Evolutionary conservation across 176 grass and related monocot species (phyloP).

Genomic region (sorghum (Sorghum bicolor)): Sorghum_bicolor_NCBIv3 NC_012873.2:58089001-58089500

Average conservation of each 20-base stretch:
- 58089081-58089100: too few species aligned
- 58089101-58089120: too few species aligned
- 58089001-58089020: not conserved
- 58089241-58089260: too few species aligned
- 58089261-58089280: not conserved
- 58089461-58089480: slow-evolving; percentile 2
- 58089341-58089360: not conserved
- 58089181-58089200: too few species aligned
- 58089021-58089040: too few species aligned
- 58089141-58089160: too few species aligned
- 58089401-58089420: not conserved
- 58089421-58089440: not conserved
- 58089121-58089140: too few species aligned
- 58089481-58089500: not conserved
- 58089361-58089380: not conserved
- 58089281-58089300: not conserved
- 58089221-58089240: too few species aligned
- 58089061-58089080: too few species aligned
- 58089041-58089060: too few species aligned
- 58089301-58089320: not conserved
- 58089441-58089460: not conserved
- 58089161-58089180: too few species aligned
- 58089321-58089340: not conserved
- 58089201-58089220: too few species aligned
- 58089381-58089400: not conserved